phyloP scores from a whole-genome alignment of 2,329 filamentous ascomycete genomes.

The Karstenula rhodostoma region DNA sequence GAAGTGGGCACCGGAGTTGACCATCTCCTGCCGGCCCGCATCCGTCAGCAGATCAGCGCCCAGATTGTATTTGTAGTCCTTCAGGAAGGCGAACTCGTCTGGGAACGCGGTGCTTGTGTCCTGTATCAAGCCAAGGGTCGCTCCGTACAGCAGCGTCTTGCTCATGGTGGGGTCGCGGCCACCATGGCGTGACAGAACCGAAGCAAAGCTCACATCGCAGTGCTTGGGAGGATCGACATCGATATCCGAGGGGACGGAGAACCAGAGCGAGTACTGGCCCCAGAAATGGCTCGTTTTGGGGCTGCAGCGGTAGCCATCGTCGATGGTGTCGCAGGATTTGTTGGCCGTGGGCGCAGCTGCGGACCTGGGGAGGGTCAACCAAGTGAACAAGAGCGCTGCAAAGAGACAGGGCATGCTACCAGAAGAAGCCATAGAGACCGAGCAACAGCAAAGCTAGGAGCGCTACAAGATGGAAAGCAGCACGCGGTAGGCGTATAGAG shows the following conservation, averaged over 20 bases:
- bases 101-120: slow-evolving; percentile 63
- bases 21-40: slow-evolving; percentile 74
- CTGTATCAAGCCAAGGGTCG: slow-evolving; percentile 73
- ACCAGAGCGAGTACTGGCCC: slow-evolving; percentile 91
- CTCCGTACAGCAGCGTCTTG: slow-evolving; percentile 71
- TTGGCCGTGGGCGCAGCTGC: slow-evolving; percentile 20
- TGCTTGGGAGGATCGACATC: slow-evolving; percentile 65
- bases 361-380: slow-evolving; percentile 31
- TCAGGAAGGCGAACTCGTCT: slow-evolving; percentile 72
- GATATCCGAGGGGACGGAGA: slow-evolving; percentile 74
- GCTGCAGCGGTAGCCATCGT: slow-evolving; percentile 69
- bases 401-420: slow-evolving; percentile 25
- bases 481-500: slow-evolving; percentile 17
- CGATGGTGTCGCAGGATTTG: slow-evolving; percentile 61
- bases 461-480: slow-evolving; percentile 28
- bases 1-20: slow-evolving; percentile 79
- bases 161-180: slow-evolving; percentile 78
- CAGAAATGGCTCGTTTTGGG: slow-evolving; percentile 71
- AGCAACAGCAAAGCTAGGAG: slow-evolving; percentile 29
- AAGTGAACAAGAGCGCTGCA: slow-evolving; percentile 13
- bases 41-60: slow-evolving; percentile 73
- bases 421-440: slow-evolving; percentile 34
- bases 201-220: slow-evolving; percentile 82
- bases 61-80: slow-evolving; percentile 74
- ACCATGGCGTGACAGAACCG: slow-evolving; percentile 84